These are phyloP conservation scores for Malassezia obtusa DNA, from an alignment of 1,284 basidiomycete species.

Conservation along the genomic window DNA sequence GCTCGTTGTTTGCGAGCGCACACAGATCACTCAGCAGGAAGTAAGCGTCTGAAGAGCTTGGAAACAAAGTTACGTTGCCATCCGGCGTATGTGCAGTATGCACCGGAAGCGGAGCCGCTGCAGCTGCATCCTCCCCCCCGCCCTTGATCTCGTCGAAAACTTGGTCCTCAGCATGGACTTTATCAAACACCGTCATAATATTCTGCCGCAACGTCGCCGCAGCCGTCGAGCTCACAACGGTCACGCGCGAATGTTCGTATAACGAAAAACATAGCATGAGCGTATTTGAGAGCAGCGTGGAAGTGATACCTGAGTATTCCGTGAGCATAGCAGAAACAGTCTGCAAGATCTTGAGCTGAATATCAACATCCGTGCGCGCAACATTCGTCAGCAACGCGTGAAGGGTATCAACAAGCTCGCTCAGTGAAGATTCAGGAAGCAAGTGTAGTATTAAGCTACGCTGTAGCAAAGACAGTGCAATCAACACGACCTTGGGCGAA, in stretches of 20 bases:
- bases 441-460: conserved; percentile 70
- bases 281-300: conserved; percentile 50
- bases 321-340: conserved; percentile 35
- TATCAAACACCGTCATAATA: conserved; percentile 96
- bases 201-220: conserved; percentile 90
- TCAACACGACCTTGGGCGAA: conserved; percentile 83
- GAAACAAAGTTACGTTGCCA: conserved; percentile 54
- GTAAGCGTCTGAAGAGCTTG: conserved; percentile 75
- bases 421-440: conserved; percentile 19
- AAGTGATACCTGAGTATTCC: conserved; percentile 33
- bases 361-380: conserved; percentile 35
- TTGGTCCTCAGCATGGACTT: conserved; percentile 69
- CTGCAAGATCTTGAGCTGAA: conserved; percentile 45
- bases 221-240: conserved; percentile 91
- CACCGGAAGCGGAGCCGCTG: conserved; percentile 34
- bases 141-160: conserved; percentile 36
- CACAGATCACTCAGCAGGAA: conserved; percentile 52
- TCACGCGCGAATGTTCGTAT: conserved; percentile 77
- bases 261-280: conserved; percentile 83
- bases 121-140: conserved; percentile 39
- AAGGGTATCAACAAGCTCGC: conserved; percentile 24
- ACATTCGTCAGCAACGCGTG: conserved; percentile 29
- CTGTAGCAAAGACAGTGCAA: conserved; percentile 81
- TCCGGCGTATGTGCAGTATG: conserved; percentile 34
- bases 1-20: conserved; percentile 52